Evolutionary conservation across 148 eudicot genomes (phyloP).

Genomic region (Camellia granthamiana): DNA sequence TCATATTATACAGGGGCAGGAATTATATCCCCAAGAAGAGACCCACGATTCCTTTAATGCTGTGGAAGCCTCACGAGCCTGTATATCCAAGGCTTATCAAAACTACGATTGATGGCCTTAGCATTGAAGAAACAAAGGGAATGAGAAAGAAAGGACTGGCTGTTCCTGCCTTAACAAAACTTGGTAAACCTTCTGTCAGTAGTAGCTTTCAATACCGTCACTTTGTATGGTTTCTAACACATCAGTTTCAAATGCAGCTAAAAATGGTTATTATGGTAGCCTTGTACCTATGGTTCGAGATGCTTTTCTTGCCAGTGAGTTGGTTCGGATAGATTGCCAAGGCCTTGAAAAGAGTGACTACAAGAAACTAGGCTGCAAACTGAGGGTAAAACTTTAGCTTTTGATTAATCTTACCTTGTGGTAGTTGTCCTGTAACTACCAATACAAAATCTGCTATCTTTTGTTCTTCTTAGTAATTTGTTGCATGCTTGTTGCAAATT

Average conservation of each 20-base stretch:
- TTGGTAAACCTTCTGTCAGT: slow-evolving; percentile 40
- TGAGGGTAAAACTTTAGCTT: slow-evolving; percentile 52
- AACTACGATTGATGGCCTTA: slow-evolving; percentile 84
- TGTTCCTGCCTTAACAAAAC: slow-evolving; percentile 73
- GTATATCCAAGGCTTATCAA: slow-evolving; percentile 81
- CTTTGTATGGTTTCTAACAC: neutral
- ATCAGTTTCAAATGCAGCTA: slow-evolving; percentile 47
- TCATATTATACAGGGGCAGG: slow-evolving; percentile 82
- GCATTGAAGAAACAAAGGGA: slow-evolving; percentile 86
- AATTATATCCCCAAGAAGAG: slow-evolving; percentile 69
- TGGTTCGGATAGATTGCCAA: slow-evolving; percentile 81
- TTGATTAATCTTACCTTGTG: neutral
- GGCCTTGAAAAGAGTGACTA: slow-evolving; percentile 82
- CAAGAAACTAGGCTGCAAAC: slow-evolving; percentile 83
- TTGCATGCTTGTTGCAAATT: neutral
- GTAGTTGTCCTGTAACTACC: neutral
- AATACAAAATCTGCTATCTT: neutral
- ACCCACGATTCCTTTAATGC: slow-evolving; percentile 81
- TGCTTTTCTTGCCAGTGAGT: slow-evolving; percentile 79
- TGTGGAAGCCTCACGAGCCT: slow-evolving; percentile 97
- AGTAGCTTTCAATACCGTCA: neutral
- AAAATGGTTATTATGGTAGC: slow-evolving; percentile 89
- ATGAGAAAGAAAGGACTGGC: slow-evolving; percentile 78
- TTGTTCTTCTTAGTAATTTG: neutral
- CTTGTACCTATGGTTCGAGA: slow-evolving; percentile 92